Evolutionary conservation across 768 basidiomycete genomes (phyloP).

Genomic region (Boletus rex-veris): DNA sequence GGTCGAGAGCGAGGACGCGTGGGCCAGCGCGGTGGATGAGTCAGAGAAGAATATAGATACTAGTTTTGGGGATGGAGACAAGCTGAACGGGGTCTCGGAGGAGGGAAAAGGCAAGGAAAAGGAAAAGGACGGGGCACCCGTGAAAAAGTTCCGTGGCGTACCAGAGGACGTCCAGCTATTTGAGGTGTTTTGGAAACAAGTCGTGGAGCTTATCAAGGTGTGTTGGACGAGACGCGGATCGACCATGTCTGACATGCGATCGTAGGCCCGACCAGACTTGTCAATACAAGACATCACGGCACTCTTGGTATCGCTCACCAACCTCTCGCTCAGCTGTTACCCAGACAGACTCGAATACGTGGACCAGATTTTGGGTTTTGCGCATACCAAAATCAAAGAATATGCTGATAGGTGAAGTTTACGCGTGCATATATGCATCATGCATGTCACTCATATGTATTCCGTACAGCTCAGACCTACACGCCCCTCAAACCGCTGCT

Average conservation of each 20-base stretch:
- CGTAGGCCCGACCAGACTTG: conserved; percentile 90
- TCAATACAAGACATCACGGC: conserved; percentile 98
- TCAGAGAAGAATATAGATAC: conserved; percentile 17
- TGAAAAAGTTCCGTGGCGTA: conserved; percentile 89
- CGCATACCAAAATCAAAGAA: conserved; percentile 80
- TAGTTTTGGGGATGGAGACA: neutral
- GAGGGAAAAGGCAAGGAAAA: conserved; percentile 50
- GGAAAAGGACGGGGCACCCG: conserved; percentile 51
- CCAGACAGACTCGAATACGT: conserved; percentile 97
- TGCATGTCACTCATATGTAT: conserved; percentile 1
- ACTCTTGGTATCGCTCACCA: conserved; percentile 90
- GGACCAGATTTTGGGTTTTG: conserved; percentile 90
- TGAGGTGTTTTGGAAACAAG: conserved; percentile 98
- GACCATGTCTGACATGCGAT: conserved; percentile 1
- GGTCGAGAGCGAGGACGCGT: conserved; percentile 25
- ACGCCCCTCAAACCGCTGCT: conserved; percentile 79
- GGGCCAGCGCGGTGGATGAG: conserved; percentile 22
- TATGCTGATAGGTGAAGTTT: conserved; percentile 66
- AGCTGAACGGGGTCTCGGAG: conserved; percentile 21
- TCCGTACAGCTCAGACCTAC: conserved; percentile 71
- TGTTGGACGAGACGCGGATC: conserved; percentile 14
- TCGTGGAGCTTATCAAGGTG: conserved; percentile 96
- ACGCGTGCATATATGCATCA: neutral
- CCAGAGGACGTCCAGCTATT: conserved; percentile 94
- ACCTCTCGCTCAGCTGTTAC: conserved; percentile 94